phyloP scores from a whole-genome alignment of 495 filamentous ascomycete species.

The Cenococcum geophilum region DNA sequence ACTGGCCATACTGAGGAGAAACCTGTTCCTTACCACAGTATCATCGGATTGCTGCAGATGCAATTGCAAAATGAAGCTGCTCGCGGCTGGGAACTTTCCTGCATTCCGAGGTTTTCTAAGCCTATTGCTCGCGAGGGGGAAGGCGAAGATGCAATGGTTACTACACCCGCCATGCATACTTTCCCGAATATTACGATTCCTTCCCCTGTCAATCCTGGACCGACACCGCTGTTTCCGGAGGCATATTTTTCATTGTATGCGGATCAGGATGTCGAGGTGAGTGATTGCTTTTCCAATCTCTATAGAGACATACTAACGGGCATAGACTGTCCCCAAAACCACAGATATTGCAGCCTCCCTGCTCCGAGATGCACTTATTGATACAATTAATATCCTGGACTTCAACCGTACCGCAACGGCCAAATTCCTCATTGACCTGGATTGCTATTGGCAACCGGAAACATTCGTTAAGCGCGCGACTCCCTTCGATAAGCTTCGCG shows the following conservation, averaged over 20 bases:
- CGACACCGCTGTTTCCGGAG: constrained; percentile 78
- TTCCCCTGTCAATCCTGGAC: constrained; percentile 63
- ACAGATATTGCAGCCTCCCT: constrained; percentile 71
- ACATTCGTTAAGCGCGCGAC: constrained; percentile 92
- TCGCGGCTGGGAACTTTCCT: constrained; percentile 66
- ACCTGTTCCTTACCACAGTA: constrained; percentile 53
- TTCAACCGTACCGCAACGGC: constrained; percentile 85
- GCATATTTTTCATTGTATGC: constrained; percentile 89
- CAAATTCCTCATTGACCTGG: constrained; percentile 85
- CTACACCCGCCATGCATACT: constrained; percentile 52
- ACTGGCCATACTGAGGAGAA: constrained; percentile 51
- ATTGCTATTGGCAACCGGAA: constrained; percentile 82
- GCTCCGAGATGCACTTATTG: constrained; percentile 76
- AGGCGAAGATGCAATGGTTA: constrained; percentile 14
- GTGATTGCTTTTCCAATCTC: background rate
- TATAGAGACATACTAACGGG: constrained; percentile 5
- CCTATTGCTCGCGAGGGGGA: constrained; percentile 36
- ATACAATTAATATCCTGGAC: constrained; percentile 90
- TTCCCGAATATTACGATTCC: constrained; percentile 73
- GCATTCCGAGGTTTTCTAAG: constrained; percentile 79
- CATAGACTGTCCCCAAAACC: constrained; percentile 68
- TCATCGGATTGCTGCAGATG: constrained; percentile 77
- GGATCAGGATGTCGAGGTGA: constrained; percentile 72
- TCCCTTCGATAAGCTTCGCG: constrained; percentile 79
- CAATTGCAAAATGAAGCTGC: constrained; percentile 69